phyloP scores from a whole-genome alignment of 352 stramenopile genomes.

The Phytophthora sp. region DNA sequence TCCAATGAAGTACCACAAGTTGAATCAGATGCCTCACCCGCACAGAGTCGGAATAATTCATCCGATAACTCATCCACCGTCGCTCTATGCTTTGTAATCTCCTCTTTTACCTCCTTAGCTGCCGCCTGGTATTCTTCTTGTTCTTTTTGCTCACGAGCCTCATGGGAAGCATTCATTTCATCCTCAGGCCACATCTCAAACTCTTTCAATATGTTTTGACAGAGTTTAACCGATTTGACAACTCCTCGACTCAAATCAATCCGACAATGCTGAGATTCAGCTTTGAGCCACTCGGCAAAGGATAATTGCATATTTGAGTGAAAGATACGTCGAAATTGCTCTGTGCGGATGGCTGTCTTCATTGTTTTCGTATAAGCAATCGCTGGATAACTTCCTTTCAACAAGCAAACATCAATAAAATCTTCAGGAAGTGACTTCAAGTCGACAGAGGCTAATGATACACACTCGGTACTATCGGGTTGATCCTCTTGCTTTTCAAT shows the following conservation, averaged over 20 bases:
- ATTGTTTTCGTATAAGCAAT: constrained; percentile 29
- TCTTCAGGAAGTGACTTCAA: constrained; percentile 20
- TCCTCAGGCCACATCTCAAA: constrained; percentile 44
- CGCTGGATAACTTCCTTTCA: constrained; percentile 50
- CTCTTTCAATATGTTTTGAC: constrained; percentile 24
- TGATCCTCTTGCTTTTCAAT: constrained; percentile 59
- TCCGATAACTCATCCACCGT: constrained; percentile 12
- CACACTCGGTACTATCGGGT: constrained; percentile 46
- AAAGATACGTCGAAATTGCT: constrained; percentile 14
- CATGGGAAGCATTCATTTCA: constrained; percentile 20
- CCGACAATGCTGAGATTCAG: constrained; percentile 22
- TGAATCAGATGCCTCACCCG: not conserved
- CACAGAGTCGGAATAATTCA: constrained; percentile 20
- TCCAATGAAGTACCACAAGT: not conserved
- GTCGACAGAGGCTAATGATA: constrained; percentile 36
- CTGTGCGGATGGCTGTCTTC: constrained; percentile 2
- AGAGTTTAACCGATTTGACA: constrained; percentile 15
- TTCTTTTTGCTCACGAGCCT: constrained; percentile 9
- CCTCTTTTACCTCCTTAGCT: constrained; percentile 2
- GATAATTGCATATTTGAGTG: not conserved
- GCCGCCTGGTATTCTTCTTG: constrained; percentile 16
- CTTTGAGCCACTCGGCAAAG: constrained; percentile 37
- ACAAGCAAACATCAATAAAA: constrained; percentile 19
- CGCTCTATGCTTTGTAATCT: constrained; percentile 21
- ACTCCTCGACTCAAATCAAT: constrained; percentile 33